These are phyloP conservation scores for Solioccasus polychromus DNA, from an alignment of 768 basidiomycete genomes.

Conservation along the genomic window DNA sequence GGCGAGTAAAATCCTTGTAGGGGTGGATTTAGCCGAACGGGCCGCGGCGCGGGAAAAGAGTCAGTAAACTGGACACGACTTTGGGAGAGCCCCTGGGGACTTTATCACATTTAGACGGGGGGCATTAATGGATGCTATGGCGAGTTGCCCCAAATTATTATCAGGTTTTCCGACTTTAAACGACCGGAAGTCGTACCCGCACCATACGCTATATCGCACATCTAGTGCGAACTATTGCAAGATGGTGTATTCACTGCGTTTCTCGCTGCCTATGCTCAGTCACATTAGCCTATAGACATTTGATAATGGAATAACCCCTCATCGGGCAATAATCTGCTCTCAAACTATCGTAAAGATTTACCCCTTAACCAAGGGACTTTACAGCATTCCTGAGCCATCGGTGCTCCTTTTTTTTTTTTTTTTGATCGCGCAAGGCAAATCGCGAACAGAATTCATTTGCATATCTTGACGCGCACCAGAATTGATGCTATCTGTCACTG, in stretches of 20 bases:
- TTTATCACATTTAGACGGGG: constrained; percentile 13
- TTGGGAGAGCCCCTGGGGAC: neutral
- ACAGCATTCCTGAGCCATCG: too few species aligned
- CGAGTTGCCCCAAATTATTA: constrained; percentile 16
- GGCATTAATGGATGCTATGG: constrained; percentile 2
- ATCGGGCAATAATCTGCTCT: neutral
- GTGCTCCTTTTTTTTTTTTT: too few species aligned
- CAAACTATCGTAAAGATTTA: neutral
- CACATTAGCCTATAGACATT: constrained; percentile 13
- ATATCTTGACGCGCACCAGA: too few species aligned
- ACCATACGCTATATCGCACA: constrained; percentile 2
- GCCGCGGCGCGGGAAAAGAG: constrained; percentile 52
- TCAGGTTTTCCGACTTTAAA: constrained; percentile 3
- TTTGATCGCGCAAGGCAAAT: neutral
- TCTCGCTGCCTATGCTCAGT: constrained; percentile 3
- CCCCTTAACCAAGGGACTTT: neutral
- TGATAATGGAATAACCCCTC: constrained; percentile 11
- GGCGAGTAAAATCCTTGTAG: constrained; percentile 91
- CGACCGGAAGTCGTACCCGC: constrained; percentile 1
- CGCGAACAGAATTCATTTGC: too few species aligned
- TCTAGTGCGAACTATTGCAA: constrained; percentile 7
- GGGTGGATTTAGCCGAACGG: constrained; percentile 87
- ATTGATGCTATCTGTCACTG: too few species aligned
- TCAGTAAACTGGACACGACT: constrained; percentile 5
- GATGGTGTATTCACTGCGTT: constrained; percentile 13